Conservation (phyloP, 306 rosid genomes). For the Adenanthera pavonina region DNA sequence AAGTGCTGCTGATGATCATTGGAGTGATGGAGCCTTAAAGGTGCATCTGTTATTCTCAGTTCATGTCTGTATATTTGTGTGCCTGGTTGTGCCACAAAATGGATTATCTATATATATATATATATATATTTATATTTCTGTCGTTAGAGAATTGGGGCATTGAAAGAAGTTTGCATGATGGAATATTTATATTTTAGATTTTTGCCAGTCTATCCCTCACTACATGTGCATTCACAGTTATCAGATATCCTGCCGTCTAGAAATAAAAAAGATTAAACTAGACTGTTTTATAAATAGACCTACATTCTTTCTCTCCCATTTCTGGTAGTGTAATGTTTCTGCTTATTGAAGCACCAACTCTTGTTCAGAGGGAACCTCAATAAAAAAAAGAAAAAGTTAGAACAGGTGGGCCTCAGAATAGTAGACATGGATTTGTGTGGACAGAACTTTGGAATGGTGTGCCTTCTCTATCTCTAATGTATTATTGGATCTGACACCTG, state of each 20-base stretch:
- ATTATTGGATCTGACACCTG: not conserved
- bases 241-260: not conserved
- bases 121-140: too few species aligned
- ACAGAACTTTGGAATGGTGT: not conserved
- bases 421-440: not conserved
- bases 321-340: not conserved
- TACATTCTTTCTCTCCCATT: not conserved
- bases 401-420: not conserved
- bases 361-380: too few species aligned
- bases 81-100: slow-evolving; percentile 21
- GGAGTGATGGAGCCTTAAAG: slow-evolving; percentile 99
- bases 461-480: too few species aligned
- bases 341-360: not conserved
- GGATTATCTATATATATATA: too few species aligned
- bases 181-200: not conserved
- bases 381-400: too few species aligned
- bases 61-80: slow-evolving; percentile 18
- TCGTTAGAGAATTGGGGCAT: not conserved
- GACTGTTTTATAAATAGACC: not conserved
- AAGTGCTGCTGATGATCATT: slow-evolving; percentile 89
- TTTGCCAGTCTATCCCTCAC: not conserved
- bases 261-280: not conserved
- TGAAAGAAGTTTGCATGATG: not conserved
- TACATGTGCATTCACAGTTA: slow-evolving; percentile 1
- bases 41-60: slow-evolving; percentile 49